Conservation (phyloP, 2,329 filamentous ascomycete species). For the Mycogone perniciosa region DNA sequence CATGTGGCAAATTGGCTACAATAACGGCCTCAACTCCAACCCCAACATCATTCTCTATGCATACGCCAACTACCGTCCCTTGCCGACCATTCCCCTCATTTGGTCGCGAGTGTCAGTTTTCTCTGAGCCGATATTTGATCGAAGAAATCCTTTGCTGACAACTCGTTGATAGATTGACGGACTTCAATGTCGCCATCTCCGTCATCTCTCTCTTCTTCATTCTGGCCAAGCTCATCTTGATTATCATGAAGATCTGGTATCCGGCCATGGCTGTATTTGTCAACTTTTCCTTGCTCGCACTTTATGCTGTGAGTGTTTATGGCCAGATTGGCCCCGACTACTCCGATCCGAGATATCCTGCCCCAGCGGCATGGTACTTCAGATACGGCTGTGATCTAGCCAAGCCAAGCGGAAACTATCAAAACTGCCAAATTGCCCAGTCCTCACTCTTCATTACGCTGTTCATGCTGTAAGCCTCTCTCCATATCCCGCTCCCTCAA, state of each 20-base stretch:
- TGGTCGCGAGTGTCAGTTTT: conserved; percentile 65
- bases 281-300: conserved; percentile 49
- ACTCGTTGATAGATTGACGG: conserved; percentile 52
- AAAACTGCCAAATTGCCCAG: conserved; percentile 63
- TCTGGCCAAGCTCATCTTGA: conserved; percentile 61
- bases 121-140: background rate
- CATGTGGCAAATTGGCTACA: conserved; percentile 66
- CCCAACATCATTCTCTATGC: conserved; percentile 64
- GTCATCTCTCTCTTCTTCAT: conserved; percentile 71
- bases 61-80: conserved; percentile 61
- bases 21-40: conserved; percentile 68
- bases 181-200: conserved; percentile 71
- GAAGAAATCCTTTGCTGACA: conserved; percentile 7
- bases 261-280: conserved; percentile 57
- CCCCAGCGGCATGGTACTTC: conserved; percentile 67
- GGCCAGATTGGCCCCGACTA: conserved; percentile 70
- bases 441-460: conserved; percentile 57
- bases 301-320: conserved; percentile 62
- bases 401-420: conserved; percentile 43
- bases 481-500: background rate
- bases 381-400: conserved; percentile 61
- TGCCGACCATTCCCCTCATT: conserved; percentile 58
- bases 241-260: conserved; percentile 64
- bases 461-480: conserved; percentile 57
- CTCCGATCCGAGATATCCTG: conserved; percentile 56